Conservation (phyloP, 2,329 filamentous ascomycete species). For the Pestalotiopsis sp. region DNA sequence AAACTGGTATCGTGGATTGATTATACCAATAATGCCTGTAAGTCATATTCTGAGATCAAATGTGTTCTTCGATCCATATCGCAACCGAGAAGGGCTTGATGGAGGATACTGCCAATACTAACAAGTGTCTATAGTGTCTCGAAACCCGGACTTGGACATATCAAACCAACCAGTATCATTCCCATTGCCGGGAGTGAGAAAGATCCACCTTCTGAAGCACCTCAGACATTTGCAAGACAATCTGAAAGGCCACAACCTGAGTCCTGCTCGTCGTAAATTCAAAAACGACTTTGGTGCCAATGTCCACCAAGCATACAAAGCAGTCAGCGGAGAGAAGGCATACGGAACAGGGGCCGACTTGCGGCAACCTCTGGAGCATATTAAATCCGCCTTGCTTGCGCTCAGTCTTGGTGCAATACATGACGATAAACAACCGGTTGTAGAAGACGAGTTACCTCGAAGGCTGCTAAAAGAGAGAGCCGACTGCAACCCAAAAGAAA, state of each 20-base stretch:
- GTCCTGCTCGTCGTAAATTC: not conserved
- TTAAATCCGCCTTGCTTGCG: slow-evolving; percentile 18
- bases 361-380: slow-evolving; percentile 5
- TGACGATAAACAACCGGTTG: slow-evolving; percentile 25
- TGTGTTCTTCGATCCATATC: no score
- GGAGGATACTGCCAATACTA: no score
- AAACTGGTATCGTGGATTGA: slow-evolving; percentile 3
- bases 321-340: not conserved
- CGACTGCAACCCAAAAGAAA: slow-evolving; percentile 15
- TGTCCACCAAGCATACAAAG: slow-evolving; percentile 9
- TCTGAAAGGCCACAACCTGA: not conserved
- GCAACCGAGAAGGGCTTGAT: no score
- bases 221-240: not conserved
- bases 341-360: slow-evolving; percentile 8
- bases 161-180: not conserved
- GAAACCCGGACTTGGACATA: no score
- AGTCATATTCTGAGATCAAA: not conserved
- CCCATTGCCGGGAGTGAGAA: not conserved
- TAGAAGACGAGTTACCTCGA: slow-evolving; percentile 25
- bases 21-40: not conserved
- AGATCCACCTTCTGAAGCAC: not conserved
- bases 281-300: slow-evolving; percentile 2
- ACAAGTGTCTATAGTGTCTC: no score
- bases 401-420: slow-evolving; percentile 23
- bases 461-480: slow-evolving; percentile 4